Conservation (phyloP, 495 filamentous ascomycete genomes). For the Neurospora sp. region DNA sequence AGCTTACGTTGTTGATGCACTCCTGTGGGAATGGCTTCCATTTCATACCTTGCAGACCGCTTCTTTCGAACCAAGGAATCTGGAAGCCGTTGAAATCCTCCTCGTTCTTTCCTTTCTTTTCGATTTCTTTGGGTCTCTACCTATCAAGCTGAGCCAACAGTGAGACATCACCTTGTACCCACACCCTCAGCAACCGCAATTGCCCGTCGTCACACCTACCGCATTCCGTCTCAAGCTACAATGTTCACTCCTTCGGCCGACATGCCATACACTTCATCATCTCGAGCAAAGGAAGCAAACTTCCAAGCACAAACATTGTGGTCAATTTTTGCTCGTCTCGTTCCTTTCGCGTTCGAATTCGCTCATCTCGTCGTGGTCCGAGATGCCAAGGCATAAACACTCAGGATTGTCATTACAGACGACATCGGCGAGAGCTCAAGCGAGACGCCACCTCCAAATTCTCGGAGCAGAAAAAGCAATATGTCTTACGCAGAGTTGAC, state of each 20-base stretch:
- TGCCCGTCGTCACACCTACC: not conserved
- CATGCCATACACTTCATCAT: not conserved
- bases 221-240: not conserved
- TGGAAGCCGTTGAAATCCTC: not conserved
- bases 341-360: not conserved
- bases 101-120: not conserved
- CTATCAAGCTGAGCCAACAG: not conserved
- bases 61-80: not conserved
- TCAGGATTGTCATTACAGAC: not conserved
- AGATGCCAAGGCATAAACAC: not conserved
- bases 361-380: not conserved
- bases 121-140: not conserved
- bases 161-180: not conserved
- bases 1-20: not conserved
- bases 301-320: not conserved
- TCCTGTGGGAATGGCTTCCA: not conserved
- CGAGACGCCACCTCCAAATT: not conserved
- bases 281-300: not conserved
- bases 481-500: not conserved
- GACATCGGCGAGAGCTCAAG: not conserved
- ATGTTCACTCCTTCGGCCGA: not conserved
- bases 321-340: too few relatives aligned
- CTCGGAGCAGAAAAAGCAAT: not conserved
- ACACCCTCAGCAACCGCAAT: not conserved
- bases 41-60: not conserved